These are phyloP conservation scores for Fusarium napiforme DNA, from an alignment of 2,329 filamentous ascomycete species.

Conservation along the genomic window DNA sequence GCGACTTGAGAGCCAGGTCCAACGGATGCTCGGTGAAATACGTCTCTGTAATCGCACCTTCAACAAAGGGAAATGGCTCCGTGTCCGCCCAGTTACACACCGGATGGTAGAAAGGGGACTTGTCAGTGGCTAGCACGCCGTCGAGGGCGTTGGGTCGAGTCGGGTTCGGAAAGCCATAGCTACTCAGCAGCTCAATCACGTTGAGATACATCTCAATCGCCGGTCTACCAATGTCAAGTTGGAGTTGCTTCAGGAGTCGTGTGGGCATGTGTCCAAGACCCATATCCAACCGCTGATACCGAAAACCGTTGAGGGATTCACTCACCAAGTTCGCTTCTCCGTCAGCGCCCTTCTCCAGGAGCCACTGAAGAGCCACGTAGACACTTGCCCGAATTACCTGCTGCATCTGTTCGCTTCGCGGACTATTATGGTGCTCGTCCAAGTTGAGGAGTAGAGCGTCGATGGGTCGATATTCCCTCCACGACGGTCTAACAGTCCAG, in stretches of 20 bases:
- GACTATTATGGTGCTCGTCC: neutral
- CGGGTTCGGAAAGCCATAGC: neutral
- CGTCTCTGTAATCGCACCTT: neutral
- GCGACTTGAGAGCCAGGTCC: neutral
- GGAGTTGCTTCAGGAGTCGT: neutral
- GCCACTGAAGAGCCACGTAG: slow-evolving; percentile 1
- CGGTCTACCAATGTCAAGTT: neutral
- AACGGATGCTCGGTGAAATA: neutral
- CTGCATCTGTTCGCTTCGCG: neutral
- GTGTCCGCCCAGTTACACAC: neutral
- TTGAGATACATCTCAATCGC: neutral
- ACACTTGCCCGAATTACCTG: neutral
- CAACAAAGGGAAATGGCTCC: neutral
- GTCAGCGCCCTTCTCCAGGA: slow-evolving; percentile 9
- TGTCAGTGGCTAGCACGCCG: neutral
- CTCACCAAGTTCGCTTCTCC: neutral
- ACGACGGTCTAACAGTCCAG: neutral
- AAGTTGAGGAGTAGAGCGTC: neutral
- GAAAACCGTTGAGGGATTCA: neutral
- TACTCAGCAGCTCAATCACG: slow-evolving; percentile 1
- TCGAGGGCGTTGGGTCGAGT: neutral
- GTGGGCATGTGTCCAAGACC: neutral
- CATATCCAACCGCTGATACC: neutral
- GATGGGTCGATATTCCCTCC: neutral
- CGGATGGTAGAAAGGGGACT: neutral